Evolutionary conservation across 371 early-diverging fungal species (phyloP).

Genomic region (Rhizopus arrhizus): DNA sequence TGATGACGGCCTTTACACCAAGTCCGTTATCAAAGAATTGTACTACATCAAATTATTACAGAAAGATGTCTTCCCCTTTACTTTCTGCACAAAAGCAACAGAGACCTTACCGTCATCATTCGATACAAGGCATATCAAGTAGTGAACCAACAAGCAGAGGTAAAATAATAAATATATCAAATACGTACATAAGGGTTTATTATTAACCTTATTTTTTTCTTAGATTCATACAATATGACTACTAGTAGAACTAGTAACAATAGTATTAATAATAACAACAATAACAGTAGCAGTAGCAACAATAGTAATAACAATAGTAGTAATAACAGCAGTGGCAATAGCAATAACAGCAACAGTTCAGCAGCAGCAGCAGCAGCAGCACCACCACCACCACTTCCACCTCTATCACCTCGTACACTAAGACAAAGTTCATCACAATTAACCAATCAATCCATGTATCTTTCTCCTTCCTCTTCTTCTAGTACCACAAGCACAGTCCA

Average conservation of each 20-base stretch:
- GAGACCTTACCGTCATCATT: conserved; percentile 18
- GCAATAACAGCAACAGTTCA: no score
- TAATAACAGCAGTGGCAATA: no score
- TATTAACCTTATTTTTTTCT: no score
- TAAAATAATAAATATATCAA: no score
- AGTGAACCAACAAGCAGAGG: conserved; percentile 1
- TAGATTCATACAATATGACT: no score
- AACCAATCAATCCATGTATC: conserved; percentile 22
- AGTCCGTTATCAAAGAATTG: conserved; percentile 36
- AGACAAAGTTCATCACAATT: conserved; percentile 9
- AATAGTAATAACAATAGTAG: no score
- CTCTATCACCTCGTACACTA: conserved; percentile 21
- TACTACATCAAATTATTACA: conserved; percentile 3
- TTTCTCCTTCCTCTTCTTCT: conserved; percentile 31
- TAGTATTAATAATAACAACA: no score
- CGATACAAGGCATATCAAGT: conserved; percentile 21
- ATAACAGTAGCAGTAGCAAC: no score
- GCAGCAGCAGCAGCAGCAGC: no score
- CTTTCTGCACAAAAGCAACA: conserved; percentile 16
- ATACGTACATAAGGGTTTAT: no score
- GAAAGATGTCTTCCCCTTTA: conserved; percentile 31
- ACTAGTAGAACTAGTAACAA: no score
- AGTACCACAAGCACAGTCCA: conserved; percentile 14
- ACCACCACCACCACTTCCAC: conserved; percentile 16
- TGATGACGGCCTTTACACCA: conserved; percentile 45